Base-by-base conservation (phyloP, 495 filamentous ascomycete species). In the Hapsidospora chrysogenum region DNA sequence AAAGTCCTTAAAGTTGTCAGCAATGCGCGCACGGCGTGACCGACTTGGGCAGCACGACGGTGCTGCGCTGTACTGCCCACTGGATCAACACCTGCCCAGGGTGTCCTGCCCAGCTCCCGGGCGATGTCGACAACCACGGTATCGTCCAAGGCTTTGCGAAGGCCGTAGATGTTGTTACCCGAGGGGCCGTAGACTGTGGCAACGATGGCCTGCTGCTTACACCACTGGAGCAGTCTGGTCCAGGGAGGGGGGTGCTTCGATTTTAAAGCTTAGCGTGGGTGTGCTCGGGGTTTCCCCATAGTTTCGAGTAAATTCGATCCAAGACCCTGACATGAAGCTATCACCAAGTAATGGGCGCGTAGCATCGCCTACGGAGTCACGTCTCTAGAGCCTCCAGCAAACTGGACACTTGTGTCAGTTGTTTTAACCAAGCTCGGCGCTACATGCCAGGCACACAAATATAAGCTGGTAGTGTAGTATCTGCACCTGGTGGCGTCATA, bases 161-260 rank as follows among this genome's bases (percentile, higher is more conserved):
- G 46, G 9, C 50, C 48, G 29, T 55, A 64, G 33, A 65, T 61
- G 31, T 72, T 75, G 47, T 74, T 74, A 6, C 68, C 73, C 5
- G 76, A 54, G 2, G 71, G 73, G 7, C 66, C 68, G 52, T 78
- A 78, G 1, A 68, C 74, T 26, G 69, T 65, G 14, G 75, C 52
- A 9, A 64, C 46, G 36, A 79, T 77, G 15, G 35, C 29, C 29
- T 45, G 6, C 23, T 26, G 6, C 23, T 26, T 26, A 11, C 23
- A 26, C 23, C 23, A 26, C 6, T 26, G 6, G 6, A 26, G 23
- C 23, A 26, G 23, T 6, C 11, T 26, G 23, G 6, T 26, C 6
- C 6, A 26, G 11, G 23, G 6, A 26, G 6, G 23, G 23, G 23
- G 6, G 23, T 26, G 6, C 23, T 26, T 26, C 23, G 23, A 26